Base-by-base conservation (phyloP, 352 stramenopile genomes). In the Globisporangium echinulatum region DNA sequence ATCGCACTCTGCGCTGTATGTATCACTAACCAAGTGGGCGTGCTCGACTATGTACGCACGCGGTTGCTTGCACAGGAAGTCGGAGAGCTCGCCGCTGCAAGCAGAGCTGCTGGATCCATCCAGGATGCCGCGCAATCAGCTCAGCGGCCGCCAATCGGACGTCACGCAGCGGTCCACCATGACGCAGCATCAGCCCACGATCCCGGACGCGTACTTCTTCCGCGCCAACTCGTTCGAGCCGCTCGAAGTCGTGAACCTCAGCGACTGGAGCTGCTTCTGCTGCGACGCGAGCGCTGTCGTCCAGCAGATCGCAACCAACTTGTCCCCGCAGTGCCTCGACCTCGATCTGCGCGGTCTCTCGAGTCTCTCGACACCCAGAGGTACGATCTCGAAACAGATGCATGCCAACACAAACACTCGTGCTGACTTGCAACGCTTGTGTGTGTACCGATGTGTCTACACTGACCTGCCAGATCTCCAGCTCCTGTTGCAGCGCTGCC, bases 171-270 rank as follows among this genome's bases (percentile, higher is more conserved):
- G 11, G 39, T 8, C 3, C 9, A 14, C 3, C 37, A 9, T 39
- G 14, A 36, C 3, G 15, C 17, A 54, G 14, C 40, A 9, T 37
- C 9, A 5, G 49, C 62, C n/a, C 11, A 72, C 14, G 51, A 70
- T 87, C 3, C 81, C 79, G 0, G 70, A 86, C 44, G 49, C 63
- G 11, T 48, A 88, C 14, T 91, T 91, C 54, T 91, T 72, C 43
- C 68, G 76, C 39, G 40, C 64, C 6, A 85, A 91, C 37, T 88
- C 79, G 5, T 76, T 71, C 48, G 52, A 65, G 14, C 71, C 71
- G 0, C 62, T 84, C 1, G 52, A 38, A 7, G 62, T 55, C 17
- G 55, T 91, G 6, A 72, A 80, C 61, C 51, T 91, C 33, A 81
- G 71, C 17, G 74, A 79, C 51, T 91, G 79, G 79, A 70, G 64